Conservation (phyloP, 257 asterid species). For the Oldenlandia corymbosa region DNA sequence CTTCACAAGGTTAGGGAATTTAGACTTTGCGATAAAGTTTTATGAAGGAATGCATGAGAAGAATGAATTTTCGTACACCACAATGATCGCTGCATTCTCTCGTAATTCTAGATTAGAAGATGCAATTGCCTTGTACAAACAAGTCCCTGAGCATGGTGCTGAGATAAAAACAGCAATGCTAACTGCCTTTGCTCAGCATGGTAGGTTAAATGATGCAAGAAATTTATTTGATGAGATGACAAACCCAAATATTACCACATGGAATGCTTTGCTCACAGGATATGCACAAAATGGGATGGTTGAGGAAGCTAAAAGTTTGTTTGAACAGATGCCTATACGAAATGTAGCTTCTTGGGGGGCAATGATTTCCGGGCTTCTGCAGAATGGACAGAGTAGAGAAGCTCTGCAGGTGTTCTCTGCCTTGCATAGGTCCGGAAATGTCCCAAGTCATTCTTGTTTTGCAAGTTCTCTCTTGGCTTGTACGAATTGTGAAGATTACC, state of each 20-base stretch:
- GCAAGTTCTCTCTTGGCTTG: conserved; percentile 23
- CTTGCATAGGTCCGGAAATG: conserved; percentile 15
- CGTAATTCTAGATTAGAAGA: conserved; percentile 20
- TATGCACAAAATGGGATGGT: conserved; percentile 26
- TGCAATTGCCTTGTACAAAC: conserved; percentile 13
- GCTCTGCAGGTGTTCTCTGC: conserved; percentile 15
- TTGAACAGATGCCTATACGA: conserved; percentile 19
- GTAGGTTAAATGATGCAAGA: conserved; percentile 19
- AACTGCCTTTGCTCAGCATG: conserved; percentile 21
- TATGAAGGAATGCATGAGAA: conserved; percentile 16
- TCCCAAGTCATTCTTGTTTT: conserved; percentile 13
- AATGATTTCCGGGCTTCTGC: conserved; percentile 23
- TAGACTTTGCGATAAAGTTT: conserved; percentile 18
- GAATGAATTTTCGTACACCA: conserved; percentile 21
- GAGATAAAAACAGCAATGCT: conserved; percentile 24
- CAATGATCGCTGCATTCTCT: conserved; percentile 19
- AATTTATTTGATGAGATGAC: conserved; percentile 16
- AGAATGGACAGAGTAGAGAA: conserved; percentile 12
- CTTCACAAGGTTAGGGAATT: conserved; percentile 13
- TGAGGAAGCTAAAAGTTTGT: conserved; percentile 20
- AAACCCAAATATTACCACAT: conserved; percentile 15
- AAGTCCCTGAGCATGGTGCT: conserved; percentile 7
- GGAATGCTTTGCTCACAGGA: conserved; percentile 25
- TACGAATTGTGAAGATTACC: conserved; percentile 15
- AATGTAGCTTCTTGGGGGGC: conserved; percentile 23